These are phyloP conservation scores for Capsicum pubescens DNA, from an alignment of 257 asterid genomes.

Conservation along the genomic window DNA sequence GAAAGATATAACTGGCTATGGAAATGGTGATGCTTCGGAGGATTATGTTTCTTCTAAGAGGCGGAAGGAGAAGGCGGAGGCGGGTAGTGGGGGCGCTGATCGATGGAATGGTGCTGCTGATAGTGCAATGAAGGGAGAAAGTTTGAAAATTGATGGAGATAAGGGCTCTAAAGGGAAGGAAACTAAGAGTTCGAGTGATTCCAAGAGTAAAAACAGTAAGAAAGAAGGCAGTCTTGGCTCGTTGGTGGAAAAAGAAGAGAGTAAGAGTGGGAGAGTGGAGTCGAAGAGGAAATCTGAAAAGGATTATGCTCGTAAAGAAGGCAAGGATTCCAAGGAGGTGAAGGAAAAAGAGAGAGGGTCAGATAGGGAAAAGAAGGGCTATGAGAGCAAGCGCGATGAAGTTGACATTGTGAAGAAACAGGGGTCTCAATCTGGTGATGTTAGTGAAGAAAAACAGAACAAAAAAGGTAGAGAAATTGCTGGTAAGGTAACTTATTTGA, in stretches of 20 bases:
- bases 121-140: conserved; percentile 57
- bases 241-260: conserved; percentile 65
- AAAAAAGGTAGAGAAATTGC: conserved; percentile 73
- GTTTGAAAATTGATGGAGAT: conserved; percentile 51
- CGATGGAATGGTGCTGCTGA: conserved; percentile 83
- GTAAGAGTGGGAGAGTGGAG: conserved; percentile 63
- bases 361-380: conserved; percentile 74
- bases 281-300: conserved; percentile 83
- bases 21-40: conserved; percentile 70
- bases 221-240: conserved; percentile 61
- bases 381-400: conserved; percentile 60
- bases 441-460: conserved; percentile 64
- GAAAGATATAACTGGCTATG: conserved; percentile 63
- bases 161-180: conserved; percentile 62
- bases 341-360: conserved; percentile 78
- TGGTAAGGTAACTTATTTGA: conserved; percentile 69
- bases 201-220: conserved; percentile 66
- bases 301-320: conserved; percentile 76
- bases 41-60: conserved; percentile 77
- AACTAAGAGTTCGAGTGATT: conserved; percentile 59
- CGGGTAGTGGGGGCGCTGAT: conserved; percentile 55
- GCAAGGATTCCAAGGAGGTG: conserved; percentile 49
- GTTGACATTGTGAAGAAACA: conserved; percentile 65
- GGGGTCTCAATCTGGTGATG: conserved; percentile 54
- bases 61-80: conserved; percentile 71